Percentiles rank a stretch among this genome's conserved stretches.
Conservation (phyloP, 441 rosid species). For the Pelargonium australe region DNA sequence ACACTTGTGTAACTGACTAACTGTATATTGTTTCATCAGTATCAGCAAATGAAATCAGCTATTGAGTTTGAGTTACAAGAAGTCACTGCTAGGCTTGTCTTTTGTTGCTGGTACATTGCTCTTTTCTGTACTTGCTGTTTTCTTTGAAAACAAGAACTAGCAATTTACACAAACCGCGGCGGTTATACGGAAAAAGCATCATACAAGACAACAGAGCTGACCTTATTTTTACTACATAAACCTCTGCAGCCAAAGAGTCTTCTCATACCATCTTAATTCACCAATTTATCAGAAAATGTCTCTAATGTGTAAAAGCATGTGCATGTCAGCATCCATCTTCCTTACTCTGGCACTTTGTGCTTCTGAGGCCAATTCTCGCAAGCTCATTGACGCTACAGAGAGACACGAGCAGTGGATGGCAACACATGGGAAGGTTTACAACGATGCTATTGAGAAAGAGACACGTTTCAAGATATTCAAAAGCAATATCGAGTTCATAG, state of each 20-base stretch:
- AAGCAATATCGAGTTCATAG: background rate
- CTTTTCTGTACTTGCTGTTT: background rate
- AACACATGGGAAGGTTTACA: background rate
- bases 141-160: too few relatives aligned
- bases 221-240: background rate
- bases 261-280: background rate
- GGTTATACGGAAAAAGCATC: background rate
- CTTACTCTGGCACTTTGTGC: background rate
- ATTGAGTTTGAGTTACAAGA: background rate
- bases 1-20: background rate
- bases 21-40: background rate
- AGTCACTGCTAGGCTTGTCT: background rate
- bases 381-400: background rate
- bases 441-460: background rate
- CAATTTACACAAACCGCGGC: background rate
- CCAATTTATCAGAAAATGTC: background rate
- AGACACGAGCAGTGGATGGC: constrained; percentile 2
- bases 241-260: background rate
- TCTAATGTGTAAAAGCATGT: background rate
- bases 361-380: background rate
- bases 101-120: background rate
- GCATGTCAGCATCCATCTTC: background rate
- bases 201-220: constrained; percentile 19
- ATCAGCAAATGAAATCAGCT: background rate
- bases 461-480: background rate